Evolutionary conservation across 176 grass and related monocot genomes (phyloP), one percentile per base, ranked within the genome.

Genomic region (Coix lacrymajobi): DNA sequence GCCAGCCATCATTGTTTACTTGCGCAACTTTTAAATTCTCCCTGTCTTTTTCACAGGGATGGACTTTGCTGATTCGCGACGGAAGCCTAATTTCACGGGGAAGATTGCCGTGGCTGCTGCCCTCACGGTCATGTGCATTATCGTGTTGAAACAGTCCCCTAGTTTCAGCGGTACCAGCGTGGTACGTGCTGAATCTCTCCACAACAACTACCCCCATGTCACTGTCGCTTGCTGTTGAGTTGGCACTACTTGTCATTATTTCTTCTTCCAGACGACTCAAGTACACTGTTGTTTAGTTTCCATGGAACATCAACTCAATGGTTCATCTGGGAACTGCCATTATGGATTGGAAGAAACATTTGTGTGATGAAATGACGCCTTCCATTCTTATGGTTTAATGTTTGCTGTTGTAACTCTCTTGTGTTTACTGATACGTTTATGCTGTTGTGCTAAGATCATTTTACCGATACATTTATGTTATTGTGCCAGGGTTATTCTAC

Each of bases 131-230:
- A 90, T 92, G 65, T 94, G 92, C 85, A 90, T 94, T 49, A 56
- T 92, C 64, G 83, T 94, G 62, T 65, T 94, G 65, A 94, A 91
- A 83, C 92, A 94, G 60, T 89, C 86, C 48, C 92, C 92, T 79
- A 71, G 80, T 68, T 94, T 94, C 49, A 57, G 41, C 37, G 66
- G 76, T 48, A 73, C 80, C 14, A 87, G 81, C 61, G 84, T 71
- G 86, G 92, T 94, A 82, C 37, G 92, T 82, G 54, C 60, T 67
- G 70, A 78, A 63, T 62, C 36, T 81, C 43, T 71, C 77, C 51
- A 13, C 70, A 67, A 30, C 85, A 81, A 56, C 54, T 37, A 37
- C 36, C 36, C 36, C 22, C 16, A 14, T 77, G 44, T 81, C 60
- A 37, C 22, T 61, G 25, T 85, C 73, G 34, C 45, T 69, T 49